phyloP scores from a whole-genome alignment of 202 grass and related monocot genomes.

The Carex arenaria region DNA sequence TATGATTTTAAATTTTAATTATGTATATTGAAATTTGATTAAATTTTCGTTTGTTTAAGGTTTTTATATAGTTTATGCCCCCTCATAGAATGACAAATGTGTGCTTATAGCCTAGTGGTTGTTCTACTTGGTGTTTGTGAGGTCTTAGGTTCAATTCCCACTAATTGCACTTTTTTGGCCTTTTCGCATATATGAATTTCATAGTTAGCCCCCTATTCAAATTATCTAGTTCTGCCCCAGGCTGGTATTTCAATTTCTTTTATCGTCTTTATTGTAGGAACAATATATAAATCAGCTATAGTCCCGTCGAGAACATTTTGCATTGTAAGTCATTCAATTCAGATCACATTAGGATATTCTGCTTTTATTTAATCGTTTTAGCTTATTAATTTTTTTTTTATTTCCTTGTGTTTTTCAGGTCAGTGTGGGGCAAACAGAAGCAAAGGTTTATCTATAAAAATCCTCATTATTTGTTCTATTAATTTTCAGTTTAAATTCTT shows the following conservation, averaged over 20 bases:
- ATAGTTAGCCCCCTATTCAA: no score
- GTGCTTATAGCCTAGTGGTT: no score
- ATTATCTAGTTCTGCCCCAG: background rate
- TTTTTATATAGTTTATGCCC: no score
- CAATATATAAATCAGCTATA: constrained; percentile 85
- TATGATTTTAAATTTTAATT: no score
- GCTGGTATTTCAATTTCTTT: constrained; percentile 18
- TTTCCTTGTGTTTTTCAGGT: constrained; percentile 53
- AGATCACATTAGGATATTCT: background rate
- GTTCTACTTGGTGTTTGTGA: no score
- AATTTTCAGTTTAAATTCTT: constrained; percentile 1
- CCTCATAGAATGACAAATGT: no score
- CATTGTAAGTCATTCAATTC: constrained; percentile 53
- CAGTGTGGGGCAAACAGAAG: constrained; percentile 91
- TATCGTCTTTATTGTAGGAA: constrained; percentile 53
- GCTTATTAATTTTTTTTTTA: constrained; percentile 9
- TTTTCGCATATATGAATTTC: no score
- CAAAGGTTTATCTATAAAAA: constrained; percentile 61
- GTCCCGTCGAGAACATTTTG: constrained; percentile 97
- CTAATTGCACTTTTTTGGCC: no score
- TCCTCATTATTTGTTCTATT: constrained; percentile 18
- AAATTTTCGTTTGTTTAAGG: no score
- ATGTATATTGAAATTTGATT: no score
- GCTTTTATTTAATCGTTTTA: constrained; percentile 9
- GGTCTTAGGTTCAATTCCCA: no score